Evolutionary conservation across 2,329 filamentous ascomycete species (phyloP).

Genomic region (Diaporthe australafricana): DNA sequence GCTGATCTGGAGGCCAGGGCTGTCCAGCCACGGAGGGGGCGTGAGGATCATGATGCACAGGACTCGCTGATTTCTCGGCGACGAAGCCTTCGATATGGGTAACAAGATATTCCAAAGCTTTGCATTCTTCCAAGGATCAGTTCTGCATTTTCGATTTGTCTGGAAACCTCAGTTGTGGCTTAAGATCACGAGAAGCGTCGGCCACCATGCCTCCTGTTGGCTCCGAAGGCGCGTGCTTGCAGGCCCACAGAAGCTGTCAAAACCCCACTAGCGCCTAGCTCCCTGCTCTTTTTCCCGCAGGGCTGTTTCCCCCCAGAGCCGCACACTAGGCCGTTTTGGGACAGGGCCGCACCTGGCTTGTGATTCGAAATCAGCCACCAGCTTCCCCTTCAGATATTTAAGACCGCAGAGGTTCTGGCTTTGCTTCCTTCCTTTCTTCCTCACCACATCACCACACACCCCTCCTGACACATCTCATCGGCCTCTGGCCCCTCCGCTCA

Average conservation of each 20-base stretch:
- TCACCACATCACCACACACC: not conserved
- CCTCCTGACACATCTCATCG: constrained; percentile 4
- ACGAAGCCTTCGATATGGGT: not conserved
- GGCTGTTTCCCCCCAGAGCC: not conserved
- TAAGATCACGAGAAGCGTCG: not conserved
- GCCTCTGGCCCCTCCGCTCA: constrained; percentile 18
- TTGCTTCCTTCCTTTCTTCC: not conserved
- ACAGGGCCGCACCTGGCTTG: not conserved
- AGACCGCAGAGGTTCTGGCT: not conserved
- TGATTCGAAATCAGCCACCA: constrained; percentile 7
- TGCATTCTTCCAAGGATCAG: not conserved
- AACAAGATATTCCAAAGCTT: not conserved
- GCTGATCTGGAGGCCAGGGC: not conserved
- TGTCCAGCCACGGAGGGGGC: not conserved
- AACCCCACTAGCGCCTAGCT: not conserved
- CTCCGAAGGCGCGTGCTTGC: not conserved
- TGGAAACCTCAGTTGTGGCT: not conserved
- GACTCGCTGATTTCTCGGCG: not conserved
- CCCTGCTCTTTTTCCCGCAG: too few relatives aligned
- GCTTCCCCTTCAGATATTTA: constrained; percentile 11
- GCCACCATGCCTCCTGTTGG: not conserved
- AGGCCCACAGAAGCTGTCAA: constrained; percentile 5
- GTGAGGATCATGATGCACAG: not conserved
- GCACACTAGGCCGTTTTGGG: not conserved
- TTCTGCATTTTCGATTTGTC: too few relatives aligned